These are phyloP conservation scores for Arctostaphylos glauca DNA, from an alignment of 148 eudicot species.

Conservation along the genomic window DNA sequence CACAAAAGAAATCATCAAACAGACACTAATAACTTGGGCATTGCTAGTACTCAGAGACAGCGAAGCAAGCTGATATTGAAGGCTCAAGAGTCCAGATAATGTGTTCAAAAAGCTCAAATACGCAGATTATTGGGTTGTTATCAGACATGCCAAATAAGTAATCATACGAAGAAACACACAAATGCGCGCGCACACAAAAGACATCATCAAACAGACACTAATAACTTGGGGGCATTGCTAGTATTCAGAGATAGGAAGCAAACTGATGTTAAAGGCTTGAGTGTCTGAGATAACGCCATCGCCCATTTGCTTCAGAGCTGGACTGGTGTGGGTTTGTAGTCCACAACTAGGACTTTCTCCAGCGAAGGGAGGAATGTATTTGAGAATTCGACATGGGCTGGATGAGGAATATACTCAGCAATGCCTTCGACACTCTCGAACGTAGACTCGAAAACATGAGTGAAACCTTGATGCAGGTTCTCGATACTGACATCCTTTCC, in stretches of 20 bases:
- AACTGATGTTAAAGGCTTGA: no score
- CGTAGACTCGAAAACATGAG: conserved; percentile 75
- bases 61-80: neutral
- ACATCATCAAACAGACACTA: no score
- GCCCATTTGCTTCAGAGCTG: conserved; percentile 27
- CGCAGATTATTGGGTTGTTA: no score
- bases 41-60: neutral
- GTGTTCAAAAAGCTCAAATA: no score
- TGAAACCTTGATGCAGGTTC: conserved; percentile 80
- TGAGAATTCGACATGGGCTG: conserved; percentile 61
- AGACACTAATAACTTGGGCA: no score
- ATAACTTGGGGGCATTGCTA: no score
- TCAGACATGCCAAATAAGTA: no score
- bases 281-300: neutral
- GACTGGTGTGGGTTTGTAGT: conserved; percentile 61
- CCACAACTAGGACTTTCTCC: conserved; percentile 61
- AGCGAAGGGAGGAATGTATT: conserved; percentile 34
- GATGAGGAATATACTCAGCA: conserved; percentile 63
- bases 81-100: neutral
- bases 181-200: no score
- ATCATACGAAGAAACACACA: no score
- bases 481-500: conserved; percentile 73
- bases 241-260: no score
- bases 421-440: conserved; percentile 67
- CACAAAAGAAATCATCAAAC: no score